Percentiles rank a stretch among this genome's conserved stretches.
Evolutionary conservation across 805 yeast species (phyloP).

Genomic region (Ogataea glucozyma): DNA sequence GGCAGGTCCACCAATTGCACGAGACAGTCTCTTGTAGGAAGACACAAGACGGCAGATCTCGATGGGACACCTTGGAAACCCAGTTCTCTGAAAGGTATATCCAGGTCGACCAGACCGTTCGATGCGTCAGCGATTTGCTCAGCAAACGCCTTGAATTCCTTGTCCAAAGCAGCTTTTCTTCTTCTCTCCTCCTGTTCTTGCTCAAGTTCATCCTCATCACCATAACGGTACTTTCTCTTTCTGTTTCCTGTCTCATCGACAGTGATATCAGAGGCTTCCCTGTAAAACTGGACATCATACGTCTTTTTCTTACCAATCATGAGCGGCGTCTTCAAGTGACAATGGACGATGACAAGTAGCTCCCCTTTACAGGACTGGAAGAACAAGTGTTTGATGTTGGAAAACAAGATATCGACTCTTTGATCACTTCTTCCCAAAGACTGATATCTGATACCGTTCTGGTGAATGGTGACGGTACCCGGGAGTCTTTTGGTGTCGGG

Average conservation of each 20-base stretch:
- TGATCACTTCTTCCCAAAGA: conserved; percentile 84
- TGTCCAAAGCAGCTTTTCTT: conserved; percentile 85
- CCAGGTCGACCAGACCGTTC: conserved; percentile 80
- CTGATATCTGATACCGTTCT: conserved; percentile 93
- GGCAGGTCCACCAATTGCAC: conserved; percentile 95
- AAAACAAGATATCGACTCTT: conserved; percentile 81
- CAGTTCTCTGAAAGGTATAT: conserved; percentile 91
- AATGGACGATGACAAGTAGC: conserved; percentile 86
- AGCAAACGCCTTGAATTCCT: conserved; percentile 85
- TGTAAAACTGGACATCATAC: conserved; percentile 90
- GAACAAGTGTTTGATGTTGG: conserved; percentile 88
- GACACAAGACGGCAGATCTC: conserved; percentile 88
- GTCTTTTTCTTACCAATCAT: conserved; percentile 96
- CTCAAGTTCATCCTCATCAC: conserved; percentile 97
- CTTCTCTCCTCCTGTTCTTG: conserved; percentile 98
- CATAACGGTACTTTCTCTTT: conserved; percentile 81
- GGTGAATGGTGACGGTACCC: conserved; percentile 87
- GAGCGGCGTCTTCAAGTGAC: conserved; percentile 88
- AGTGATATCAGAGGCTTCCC: conserved; percentile 95
- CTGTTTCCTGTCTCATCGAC: conserved; percentile 97
- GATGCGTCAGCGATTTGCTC: conserved; percentile 90
- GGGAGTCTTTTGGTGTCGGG: conserved; percentile 97
- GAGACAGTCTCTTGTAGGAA: conserved; percentile 96
- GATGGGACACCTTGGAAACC: conserved; percentile 98
- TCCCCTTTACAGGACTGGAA: conserved; percentile 97